A percentile compares a stretch with the other conserved stretches of the same genome.
These are phyloP conservation scores for Tillandsia leiboldiana DNA, from an alignment of 176 grass and related monocot species.

Conservation along the genomic window DNA sequence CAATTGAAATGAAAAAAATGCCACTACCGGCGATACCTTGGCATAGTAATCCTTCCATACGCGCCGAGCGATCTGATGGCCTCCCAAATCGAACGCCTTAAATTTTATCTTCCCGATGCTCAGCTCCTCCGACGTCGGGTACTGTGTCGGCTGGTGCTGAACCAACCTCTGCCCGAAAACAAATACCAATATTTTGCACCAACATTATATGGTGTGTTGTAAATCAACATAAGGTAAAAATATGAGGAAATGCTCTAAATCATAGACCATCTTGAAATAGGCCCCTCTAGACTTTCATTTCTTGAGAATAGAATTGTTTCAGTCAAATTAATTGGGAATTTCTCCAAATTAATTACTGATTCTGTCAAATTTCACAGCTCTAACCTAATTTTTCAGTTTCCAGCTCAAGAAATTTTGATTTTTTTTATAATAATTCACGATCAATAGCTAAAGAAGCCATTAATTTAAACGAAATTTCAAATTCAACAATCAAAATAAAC, in stretches of 20 bases:
- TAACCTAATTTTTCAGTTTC: too few relatives aligned
- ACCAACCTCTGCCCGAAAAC: slow-evolving; percentile 49
- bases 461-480: too few relatives aligned
- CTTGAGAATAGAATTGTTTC: too few relatives aligned
- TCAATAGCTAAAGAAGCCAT: too few relatives aligned
- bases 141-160: slow-evolving; percentile 83
- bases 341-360: too few relatives aligned
- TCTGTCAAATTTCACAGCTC: too few relatives aligned
- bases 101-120: slow-evolving; percentile 85
- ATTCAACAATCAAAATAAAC: too few relatives aligned
- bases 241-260: background rate
- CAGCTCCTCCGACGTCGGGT: slow-evolving; percentile 79
- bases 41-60: slow-evolving; percentile 98
- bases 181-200: background rate
- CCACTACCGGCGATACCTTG: slow-evolving; percentile 33
- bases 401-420: too few relatives aligned
- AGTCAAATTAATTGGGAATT: too few relatives aligned
- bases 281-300: background rate
- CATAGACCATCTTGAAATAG: background rate
- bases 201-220: too few relatives aligned
- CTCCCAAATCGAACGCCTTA: slow-evolving; percentile 87
- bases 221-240: too few relatives aligned
- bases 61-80: slow-evolving; percentile 87
- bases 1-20: background rate
- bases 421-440: too few relatives aligned